Evolutionary conservation across 1,284 basidiomycete species (phyloP), one percentile per base, ranked within the genome.

Genomic region (Ceratorhiza oryzae-sativae): DNA sequence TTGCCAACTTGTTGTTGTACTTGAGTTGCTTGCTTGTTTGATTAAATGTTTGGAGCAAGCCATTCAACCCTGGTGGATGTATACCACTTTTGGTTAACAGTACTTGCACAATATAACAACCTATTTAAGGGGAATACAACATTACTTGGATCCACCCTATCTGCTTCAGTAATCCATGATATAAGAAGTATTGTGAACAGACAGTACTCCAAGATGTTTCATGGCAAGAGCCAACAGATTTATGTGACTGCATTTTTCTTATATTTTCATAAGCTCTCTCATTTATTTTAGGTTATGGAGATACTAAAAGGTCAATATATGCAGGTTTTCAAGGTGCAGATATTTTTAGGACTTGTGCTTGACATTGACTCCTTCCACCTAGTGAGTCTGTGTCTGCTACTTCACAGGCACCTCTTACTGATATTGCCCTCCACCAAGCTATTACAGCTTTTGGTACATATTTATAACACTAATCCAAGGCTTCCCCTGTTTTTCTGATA

Each of bases 1-100:
- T 15, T 8, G 49, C 23, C 32, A 25, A 12, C n/a, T 32, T 2
- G 32, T 18, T n/a, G 12, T 39, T 12, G 23, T 72, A 12, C 53
- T 73, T 1, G 68, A 73, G 46, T 70, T 71, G 2, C 18, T 73
- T n/a, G 73, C 73, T 20, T 61, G 73, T 5, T 60, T 61, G 1
- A 62, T 72, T 18, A 13, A 36, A 15, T 42, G 58, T 6, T n/a
- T n/a, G n/a, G n/a, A n/a, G n/a, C n/a, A n/a, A n/a, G n/a, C 23
- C 13, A 27, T 5, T 15, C 32, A 53, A 32, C 27, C n/a, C 9
- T 20, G 3, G 8, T 6, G 30, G 23, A 55, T 30, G 1, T 23
- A 25, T 41, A 45, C n/a, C 12, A 18, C 34, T 18, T 34, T 32
- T 20, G 42, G 30, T 12, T 13, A 73, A 65, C 73, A 15, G 48